phyloP scores from a whole-genome alignment of 306 rosid species.

The Abrus pulchellus region DNA sequence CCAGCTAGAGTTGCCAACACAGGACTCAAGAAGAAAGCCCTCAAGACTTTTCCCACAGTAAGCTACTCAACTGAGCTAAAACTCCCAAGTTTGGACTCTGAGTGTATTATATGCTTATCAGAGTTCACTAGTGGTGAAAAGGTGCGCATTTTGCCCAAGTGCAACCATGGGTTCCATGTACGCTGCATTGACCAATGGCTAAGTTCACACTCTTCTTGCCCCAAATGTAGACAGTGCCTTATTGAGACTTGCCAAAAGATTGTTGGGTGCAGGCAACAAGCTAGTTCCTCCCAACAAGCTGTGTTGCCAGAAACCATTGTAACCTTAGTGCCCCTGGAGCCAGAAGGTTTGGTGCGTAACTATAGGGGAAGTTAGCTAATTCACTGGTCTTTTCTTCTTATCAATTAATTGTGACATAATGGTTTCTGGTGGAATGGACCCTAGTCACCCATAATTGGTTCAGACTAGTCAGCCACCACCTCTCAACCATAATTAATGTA shows the following conservation, averaged over 20 bases:
- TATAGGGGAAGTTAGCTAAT: conserved; percentile 63
- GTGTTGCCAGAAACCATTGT: conserved; percentile 51
- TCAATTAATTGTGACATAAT: not conserved
- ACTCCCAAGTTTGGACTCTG: conserved; percentile 66
- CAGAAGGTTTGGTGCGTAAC: conserved; percentile 64
- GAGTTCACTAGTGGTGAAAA: conserved; percentile 73
- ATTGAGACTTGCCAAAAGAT: conserved; percentile 84
- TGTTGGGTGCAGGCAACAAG: conserved; percentile 57
- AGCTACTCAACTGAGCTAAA: conserved; percentile 64
- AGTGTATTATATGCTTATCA: conserved; percentile 82
- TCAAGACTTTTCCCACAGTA: conserved; percentile 72
- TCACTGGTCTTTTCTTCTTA: not conserved
- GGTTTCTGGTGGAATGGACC: not conserved
- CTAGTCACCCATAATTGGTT: conserved; percentile 27
- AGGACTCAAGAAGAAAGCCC: conserved; percentile 80
- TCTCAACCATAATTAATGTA: conserved; percentile 32
- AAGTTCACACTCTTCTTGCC: conserved; percentile 88
- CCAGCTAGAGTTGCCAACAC: conserved; percentile 51
- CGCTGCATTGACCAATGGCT: conserved; percentile 93
- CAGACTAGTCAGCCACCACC: conserved; percentile 24
- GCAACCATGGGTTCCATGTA: conserved; percentile 91
- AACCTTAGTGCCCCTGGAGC: conserved; percentile 64
- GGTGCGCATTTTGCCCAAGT: conserved; percentile 77
- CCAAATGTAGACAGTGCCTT: conserved; percentile 87
- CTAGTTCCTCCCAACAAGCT: conserved; percentile 54